Evolutionary conservation across 805 yeast species (phyloP), one percentile per base, ranked within the genome.

Genomic region (Jamesozyma spencerorum): DNA sequence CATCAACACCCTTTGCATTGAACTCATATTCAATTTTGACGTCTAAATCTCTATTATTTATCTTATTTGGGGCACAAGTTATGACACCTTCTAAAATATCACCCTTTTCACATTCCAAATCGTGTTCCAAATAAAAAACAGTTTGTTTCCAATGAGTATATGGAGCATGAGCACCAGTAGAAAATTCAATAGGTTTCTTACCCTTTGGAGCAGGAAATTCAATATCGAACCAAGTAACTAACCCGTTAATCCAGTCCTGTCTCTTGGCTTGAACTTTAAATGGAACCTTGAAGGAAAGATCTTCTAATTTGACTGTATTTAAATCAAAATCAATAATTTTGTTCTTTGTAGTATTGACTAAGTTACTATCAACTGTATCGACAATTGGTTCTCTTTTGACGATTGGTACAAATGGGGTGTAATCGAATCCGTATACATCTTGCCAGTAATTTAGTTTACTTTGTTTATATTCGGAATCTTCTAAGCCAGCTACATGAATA

Each of bases 111-210:
- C 83, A 66, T 55, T 79, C 84, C 48, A 90, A 64, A 22, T 85
- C 94, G 54, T 85, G 84, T 51, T 74, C 78, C 56, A 90, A 71
- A 64, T 92, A 94, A 66, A 94, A 87, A 1, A 92, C 94, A 15
- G 96, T 84, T 68, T 92, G 98, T 64, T 92, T 94, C 99, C 99
- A 92, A 68, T 92, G 99, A 13, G 98, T 92, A 71, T 88, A 87
- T 51, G 79, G 77, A 36, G 87, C 80, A 65, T 83, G 87, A 28
- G 99, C 96, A 18, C 97, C 97, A 12, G 99, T 94, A 17, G 92
- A 81, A 60, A 92, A 88, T 26, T 67, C 68, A 43, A 90, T 81
- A 15, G 70, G 69, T 49, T 73, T 75, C 51, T 77, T 75, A 34
- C 70, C 69, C 46, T 60, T 60, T 32, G 62, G 57, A 13, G 61